A percentile compares a stretch with the other conserved stretches of the same genome.
Evolutionary conservation across 1,284 basidiomycete genomes (phyloP).

Genomic region (Cutaneotrichosporon arboriforme): DNA sequence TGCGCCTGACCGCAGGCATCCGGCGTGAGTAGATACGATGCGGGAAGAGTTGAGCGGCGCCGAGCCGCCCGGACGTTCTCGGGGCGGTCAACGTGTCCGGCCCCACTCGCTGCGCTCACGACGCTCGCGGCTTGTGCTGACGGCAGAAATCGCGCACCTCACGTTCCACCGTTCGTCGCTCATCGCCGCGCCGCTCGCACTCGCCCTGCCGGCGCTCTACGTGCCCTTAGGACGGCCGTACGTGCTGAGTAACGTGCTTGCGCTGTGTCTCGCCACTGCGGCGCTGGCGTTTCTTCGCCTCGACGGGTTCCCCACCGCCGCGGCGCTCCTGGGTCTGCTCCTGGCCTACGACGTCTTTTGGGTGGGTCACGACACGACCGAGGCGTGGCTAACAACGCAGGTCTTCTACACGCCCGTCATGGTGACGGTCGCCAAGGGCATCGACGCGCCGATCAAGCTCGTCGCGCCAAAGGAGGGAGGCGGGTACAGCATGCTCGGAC

Average conservation of each 20-base stretch:
- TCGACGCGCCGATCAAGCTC: slow-evolving; percentile 92
- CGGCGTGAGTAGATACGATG: slow-evolving; percentile 30
- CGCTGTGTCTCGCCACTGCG: slow-evolving; percentile 73
- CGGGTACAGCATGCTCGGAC: slow-evolving; percentile 63
- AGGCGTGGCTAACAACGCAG: slow-evolving; percentile 17
- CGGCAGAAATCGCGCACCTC: slow-evolving; percentile 42
- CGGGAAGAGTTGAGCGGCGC: neutral
- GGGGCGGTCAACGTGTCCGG: too few relatives aligned
- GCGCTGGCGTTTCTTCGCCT: slow-evolving; percentile 76
- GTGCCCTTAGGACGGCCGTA: slow-evolving; percentile 54
- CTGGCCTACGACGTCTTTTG: slow-evolving; percentile 77
- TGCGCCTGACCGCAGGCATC: slow-evolving; percentile 40
- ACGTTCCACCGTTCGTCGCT: slow-evolving; percentile 53
- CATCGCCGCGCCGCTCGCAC: slow-evolving; percentile 59
- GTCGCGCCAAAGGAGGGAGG: slow-evolving; percentile 67
- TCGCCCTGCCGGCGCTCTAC: slow-evolving; percentile 65
- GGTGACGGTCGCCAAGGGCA: slow-evolving; percentile 84
- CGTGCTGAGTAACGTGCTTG: too few relatives aligned
- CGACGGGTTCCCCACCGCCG: slow-evolving; percentile 86
- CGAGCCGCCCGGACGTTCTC: too few relatives aligned
- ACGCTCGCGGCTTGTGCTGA: slow-evolving; percentile 1
- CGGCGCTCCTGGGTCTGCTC: slow-evolving; percentile 69
- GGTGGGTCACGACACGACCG: slow-evolving; percentile 51
- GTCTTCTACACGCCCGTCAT: slow-evolving; percentile 54
- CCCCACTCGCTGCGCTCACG: too few relatives aligned